Evolutionary conservation across 1,139 yeast species (phyloP), one percentile per base, ranked within the genome.

Genomic region (Geotrichum reessii): DNA sequence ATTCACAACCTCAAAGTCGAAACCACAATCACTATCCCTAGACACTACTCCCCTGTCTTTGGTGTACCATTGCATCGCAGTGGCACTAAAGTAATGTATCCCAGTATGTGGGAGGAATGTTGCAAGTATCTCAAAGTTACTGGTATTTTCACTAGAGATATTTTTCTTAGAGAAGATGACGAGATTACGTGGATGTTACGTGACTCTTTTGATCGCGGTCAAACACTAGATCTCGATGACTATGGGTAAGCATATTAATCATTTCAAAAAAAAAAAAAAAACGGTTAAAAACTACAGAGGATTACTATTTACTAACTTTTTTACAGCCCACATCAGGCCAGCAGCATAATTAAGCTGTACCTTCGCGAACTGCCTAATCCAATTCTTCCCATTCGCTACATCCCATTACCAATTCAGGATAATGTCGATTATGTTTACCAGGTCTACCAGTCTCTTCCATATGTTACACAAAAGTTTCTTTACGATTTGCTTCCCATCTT

Each of bases 1-100:
- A 64, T 79, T 19, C 82, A 82, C 64, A 86, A 85, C 66, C 60
- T 66, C 33, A 65, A 67, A 58, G 63, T 68, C 5, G 72, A 71
- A 57, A 63, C 61, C 14, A 57, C 53, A 22, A 68, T 73, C 55
- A 70, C 74, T 1, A 66, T 74, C 8, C 77, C 76, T 9, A 65
- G 70, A 44, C 75, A 72, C 55, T 64, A 64, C 52, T 61, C 56
- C 17, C 74, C 73, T 1, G 65, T 71, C 11, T 74, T 73, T 64
- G 76, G 74, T 14, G 64, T 61, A 37, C 70, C 69, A 4, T 55
- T 72, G 17, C 63, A 62, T n/a, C 61, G 62, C 48, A 57, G 61
- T 55, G 58, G 55, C 33, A 17, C 46, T 21, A 52, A 42, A 9
- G 56, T 50, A 31, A 24, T 63, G 58, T 33, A 56, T 65, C 75